These are phyloP conservation scores for Dunaliella primolecta DNA, from an alignment of 139 green algal genomes.

Conservation along the genomic window DNA sequence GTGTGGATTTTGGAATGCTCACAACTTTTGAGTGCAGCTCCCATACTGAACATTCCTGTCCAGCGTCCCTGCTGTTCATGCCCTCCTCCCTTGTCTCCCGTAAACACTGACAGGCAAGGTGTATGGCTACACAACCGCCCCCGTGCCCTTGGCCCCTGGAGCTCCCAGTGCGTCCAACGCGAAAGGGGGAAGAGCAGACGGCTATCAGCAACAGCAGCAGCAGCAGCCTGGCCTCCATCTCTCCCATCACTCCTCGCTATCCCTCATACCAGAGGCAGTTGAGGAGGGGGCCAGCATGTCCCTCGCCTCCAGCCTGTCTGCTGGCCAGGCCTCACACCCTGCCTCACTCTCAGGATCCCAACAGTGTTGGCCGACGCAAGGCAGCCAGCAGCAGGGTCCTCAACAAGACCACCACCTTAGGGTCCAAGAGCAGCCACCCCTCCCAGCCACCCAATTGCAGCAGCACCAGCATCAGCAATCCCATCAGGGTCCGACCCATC, in stretches of 20 bases:
- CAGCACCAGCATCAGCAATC: neutral
- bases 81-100: neutral
- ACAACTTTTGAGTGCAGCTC: neutral
- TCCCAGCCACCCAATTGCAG: neutral
- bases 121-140: conserved; percentile 10
- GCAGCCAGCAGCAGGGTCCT: neutral
- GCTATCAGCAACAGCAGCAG: neutral
- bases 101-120: neutral
- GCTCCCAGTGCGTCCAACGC: too few relatives aligned
- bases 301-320: neutral
- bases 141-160: neutral
- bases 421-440: neutral
- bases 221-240: too few relatives aligned
- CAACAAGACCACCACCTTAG: neutral
- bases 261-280: neutral
- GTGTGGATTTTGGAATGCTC: too few relatives aligned
- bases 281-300: neutral
- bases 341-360: too few relatives aligned
- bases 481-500: neutral
- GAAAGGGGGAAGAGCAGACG: too few relatives aligned
- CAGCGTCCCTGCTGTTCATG: neutral
- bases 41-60: neutral
- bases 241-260: neutral
- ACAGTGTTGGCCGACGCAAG: too few relatives aligned
- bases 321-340: neutral